These are phyloP conservation scores for Eurotiales sp. DNA, from an alignment of 2,329 filamentous ascomycete genomes.

Conservation along the genomic window DNA sequence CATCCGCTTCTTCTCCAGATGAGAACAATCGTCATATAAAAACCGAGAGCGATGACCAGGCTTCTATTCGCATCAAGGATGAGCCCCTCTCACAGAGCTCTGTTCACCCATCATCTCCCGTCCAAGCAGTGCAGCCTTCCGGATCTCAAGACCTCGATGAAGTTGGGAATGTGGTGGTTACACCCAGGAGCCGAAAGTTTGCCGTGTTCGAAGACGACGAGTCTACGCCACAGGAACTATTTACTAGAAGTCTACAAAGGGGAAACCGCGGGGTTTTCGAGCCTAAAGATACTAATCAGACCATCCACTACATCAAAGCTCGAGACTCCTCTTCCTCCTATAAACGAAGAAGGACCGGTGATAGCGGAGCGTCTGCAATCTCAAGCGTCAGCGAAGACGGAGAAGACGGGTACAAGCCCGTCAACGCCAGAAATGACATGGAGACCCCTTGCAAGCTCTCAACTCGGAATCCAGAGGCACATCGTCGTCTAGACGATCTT, in stretches of 20 bases:
- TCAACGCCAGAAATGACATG: neutral
- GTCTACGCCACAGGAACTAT: neutral
- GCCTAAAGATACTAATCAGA: conserved; percentile 27
- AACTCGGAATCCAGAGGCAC: conserved; percentile 9
- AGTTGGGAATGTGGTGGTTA: conserved; percentile 36
- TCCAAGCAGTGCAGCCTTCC: conserved; percentile 30
- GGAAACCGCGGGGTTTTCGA: conserved; percentile 20
- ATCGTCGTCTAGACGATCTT: conserved; percentile 29
- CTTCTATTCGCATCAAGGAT: conserved; percentile 30
- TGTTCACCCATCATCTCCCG: conserved; percentile 15
- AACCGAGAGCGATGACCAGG: conserved; percentile 14
- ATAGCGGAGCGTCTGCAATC: conserved; percentile 34
- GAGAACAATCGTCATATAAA: neutral
- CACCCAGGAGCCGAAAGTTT: conserved; percentile 38
- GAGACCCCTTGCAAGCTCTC: conserved; percentile 2
- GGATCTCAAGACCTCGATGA: conserved; percentile 62
- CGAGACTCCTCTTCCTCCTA: conserved; percentile 15
- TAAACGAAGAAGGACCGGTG: conserved; percentile 36
- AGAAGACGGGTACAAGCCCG: conserved; percentile 23
- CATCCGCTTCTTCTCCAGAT: neutral
- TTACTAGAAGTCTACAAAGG: conserved; percentile 4
- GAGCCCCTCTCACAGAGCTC: conserved; percentile 35
- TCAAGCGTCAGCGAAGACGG: conserved; percentile 51
- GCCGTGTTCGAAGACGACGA: conserved; percentile 7
- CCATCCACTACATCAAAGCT: conserved; percentile 11